Evolutionary conservation across 1,284 basidiomycete species (phyloP).

Genomic region (Microbotryum silenes-acaulis): DNA sequence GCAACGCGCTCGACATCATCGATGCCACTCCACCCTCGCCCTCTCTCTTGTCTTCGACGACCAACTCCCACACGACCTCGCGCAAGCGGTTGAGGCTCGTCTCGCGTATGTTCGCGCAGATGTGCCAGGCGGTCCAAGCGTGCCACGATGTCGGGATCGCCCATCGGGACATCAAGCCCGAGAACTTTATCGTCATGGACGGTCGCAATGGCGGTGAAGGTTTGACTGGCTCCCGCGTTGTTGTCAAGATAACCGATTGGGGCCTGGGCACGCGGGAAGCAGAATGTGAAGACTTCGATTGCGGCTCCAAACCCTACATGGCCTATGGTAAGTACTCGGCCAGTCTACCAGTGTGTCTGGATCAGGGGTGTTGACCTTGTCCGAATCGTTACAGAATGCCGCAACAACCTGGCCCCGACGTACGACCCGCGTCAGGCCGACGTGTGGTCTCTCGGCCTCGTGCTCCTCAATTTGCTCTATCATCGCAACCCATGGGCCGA

Average conservation of each 20-base stretch:
- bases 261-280: constrained; percentile 84
- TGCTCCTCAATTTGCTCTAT: constrained; percentile 97
- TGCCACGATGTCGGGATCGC: constrained; percentile 88
- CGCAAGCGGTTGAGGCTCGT: constrained; percentile 81
- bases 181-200: constrained; percentile 45
- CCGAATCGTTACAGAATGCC: constrained; percentile 60
- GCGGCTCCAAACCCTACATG: constrained; percentile 98
- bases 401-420: constrained; percentile 88
- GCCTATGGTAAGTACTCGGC: constrained; percentile 63
- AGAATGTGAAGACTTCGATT: constrained; percentile 91
- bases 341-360: background rate
- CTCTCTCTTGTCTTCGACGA: constrained; percentile 67
- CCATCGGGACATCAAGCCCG: constrained; percentile 95
- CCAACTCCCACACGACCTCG: constrained; percentile 73
- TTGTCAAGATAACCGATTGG: constrained; percentile 93
- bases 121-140: constrained; percentile 95
- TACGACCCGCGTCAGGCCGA: constrained; percentile 92
- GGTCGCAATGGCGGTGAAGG: constrained; percentile 52
- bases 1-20: constrained; percentile 13
- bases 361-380: background rate
- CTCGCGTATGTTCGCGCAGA: constrained; percentile 92
- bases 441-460: constrained; percentile 97
- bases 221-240: constrained; percentile 38
- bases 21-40: constrained; percentile 81
- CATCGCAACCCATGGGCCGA: constrained; percentile 98